phyloP scores from a whole-genome alignment of 345 rosid species.

The Syzygium oleosum region DNA sequence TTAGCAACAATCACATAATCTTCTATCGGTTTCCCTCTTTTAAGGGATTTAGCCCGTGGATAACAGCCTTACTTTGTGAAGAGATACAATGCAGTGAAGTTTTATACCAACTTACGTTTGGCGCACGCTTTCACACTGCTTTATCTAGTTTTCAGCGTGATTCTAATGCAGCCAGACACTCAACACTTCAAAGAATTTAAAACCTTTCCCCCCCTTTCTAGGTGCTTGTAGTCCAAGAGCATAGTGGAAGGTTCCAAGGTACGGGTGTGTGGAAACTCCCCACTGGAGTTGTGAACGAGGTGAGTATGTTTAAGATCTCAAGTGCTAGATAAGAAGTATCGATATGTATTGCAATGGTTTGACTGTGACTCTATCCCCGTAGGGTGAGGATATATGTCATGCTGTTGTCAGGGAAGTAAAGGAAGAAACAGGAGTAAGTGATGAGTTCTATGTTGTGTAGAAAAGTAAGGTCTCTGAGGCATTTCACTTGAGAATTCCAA shows the following conservation, averaged over 20 bases:
- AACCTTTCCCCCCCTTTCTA: background rate
- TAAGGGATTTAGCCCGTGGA: background rate
- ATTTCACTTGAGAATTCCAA: background rate
- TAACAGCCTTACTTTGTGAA: background rate
- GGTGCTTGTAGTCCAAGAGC: constrained; percentile 88
- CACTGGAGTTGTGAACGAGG: constrained; percentile 71
- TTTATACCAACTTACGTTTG: background rate
- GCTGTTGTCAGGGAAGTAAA: constrained; percentile 72
- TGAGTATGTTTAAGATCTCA: constrained; percentile 4
- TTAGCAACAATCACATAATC: background rate
- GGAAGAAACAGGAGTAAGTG: constrained; percentile 85
- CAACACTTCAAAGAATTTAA: background rate
- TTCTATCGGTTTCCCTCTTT: background rate
- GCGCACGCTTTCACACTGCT: fast-evolving
- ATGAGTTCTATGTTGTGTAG: background rate
- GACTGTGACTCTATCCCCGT: constrained; percentile 4
- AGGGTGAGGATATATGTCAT: constrained; percentile 69
- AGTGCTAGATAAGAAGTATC: background rate
- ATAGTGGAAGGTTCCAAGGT: constrained; percentile 40
- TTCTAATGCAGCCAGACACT: background rate
- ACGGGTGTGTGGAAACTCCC: constrained; percentile 74
- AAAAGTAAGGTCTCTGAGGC: background rate
- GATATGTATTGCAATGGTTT: background rate
- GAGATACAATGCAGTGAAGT: background rate
- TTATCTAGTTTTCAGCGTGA: background rate